phyloP scores from a whole-genome alignment of 176 grass and related monocot genomes.

The Zea mays region DNA sequence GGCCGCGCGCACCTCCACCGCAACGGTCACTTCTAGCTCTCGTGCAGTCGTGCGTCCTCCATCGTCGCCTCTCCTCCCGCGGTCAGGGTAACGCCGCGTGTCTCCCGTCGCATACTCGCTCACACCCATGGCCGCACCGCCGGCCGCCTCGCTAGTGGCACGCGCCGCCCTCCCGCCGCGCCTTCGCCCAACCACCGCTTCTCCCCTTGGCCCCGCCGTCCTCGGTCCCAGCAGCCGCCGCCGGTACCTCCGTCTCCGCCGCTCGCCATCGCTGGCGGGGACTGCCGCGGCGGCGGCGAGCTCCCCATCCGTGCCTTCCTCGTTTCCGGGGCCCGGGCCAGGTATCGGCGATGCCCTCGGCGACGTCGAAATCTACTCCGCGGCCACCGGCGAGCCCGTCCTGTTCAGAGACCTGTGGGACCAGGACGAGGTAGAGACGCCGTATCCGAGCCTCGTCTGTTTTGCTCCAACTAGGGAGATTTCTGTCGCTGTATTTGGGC shows the following conservation, averaged over 20 bases:
- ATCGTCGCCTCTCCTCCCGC: neutral
- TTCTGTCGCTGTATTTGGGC: neutral
- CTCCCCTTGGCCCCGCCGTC: neutral
- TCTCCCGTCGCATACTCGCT: neutral
- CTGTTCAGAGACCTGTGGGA: slow-evolving; percentile 71
- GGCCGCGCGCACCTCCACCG: too few relatives aligned
- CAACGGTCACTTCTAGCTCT: slow-evolving; percentile 23
- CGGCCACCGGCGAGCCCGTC: slow-evolving; percentile 65
- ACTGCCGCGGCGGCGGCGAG: slow-evolving; percentile 17
- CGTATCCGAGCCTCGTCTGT: neutral
- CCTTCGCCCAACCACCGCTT: slow-evolving; percentile 2
- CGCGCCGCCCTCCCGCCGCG: slow-evolving; percentile 14
- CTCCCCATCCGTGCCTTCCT: slow-evolving; percentile 22
- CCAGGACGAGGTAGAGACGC: slow-evolving; percentile 51
- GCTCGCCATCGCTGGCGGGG: slow-evolving; percentile 10
- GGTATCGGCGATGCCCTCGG: slow-evolving; percentile 47
- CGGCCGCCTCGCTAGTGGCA: slow-evolving; percentile 18
- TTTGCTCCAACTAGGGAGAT: neutral
- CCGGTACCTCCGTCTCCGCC: slow-evolving; percentile 12
- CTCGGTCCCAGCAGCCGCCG: neutral
- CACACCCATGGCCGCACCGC: slow-evolving; percentile 30
- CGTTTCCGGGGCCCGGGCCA: slow-evolving; percentile 3
- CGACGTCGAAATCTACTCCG: slow-evolving; percentile 54
- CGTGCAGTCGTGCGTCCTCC: neutral
- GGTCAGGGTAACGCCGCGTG: slow-evolving; percentile 34